phyloP scores from a whole-genome alignment of 169 alveolate species.

The Eimeria sp. region DNA sequence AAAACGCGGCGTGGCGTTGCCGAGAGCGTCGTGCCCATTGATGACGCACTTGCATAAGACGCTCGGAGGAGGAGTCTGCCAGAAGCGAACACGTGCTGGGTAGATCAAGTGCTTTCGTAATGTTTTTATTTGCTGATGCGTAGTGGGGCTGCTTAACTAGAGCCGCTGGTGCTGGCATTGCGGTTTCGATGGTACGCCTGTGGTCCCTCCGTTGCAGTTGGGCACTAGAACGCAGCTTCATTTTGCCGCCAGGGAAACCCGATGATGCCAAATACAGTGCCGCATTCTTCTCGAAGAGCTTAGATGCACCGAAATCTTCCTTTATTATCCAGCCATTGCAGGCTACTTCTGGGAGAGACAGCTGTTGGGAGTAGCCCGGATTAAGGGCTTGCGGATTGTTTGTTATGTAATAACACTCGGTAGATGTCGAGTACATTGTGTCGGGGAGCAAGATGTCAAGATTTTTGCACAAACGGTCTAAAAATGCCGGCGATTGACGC shows the following conservation, averaged over 20 bases:
- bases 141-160: constrained; percentile 78
- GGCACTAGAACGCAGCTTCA: neutral
- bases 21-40: neutral
- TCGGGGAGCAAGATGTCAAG: constrained; percentile 72
- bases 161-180: constrained; percentile 76
- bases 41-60: constrained; percentile 75
- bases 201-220: constrained; percentile 18
- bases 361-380: constrained; percentile 23
- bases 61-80: constrained; percentile 74
- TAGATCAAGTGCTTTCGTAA: constrained; percentile 77
- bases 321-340: constrained; percentile 66
- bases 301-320: constrained; percentile 76
- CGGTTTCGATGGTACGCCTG: neutral
- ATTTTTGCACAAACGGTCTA: constrained; percentile 29
- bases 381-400: constrained; percentile 31
- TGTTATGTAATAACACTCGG: constrained; percentile 73
- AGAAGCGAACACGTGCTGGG: constrained; percentile 56
- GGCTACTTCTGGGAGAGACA: constrained; percentile 21
- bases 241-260: constrained; percentile 52
- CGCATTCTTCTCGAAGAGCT: constrained; percentile 76
- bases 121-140: constrained; percentile 57
- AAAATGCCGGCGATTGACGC: constrained; percentile 41
- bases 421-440: constrained; percentile 42
- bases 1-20: neutral
- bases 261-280: constrained; percentile 35